These are phyloP conservation scores for Metschnikowia borealis DNA, from an alignment of 805 yeast genomes.

Conservation along the genomic window DNA sequence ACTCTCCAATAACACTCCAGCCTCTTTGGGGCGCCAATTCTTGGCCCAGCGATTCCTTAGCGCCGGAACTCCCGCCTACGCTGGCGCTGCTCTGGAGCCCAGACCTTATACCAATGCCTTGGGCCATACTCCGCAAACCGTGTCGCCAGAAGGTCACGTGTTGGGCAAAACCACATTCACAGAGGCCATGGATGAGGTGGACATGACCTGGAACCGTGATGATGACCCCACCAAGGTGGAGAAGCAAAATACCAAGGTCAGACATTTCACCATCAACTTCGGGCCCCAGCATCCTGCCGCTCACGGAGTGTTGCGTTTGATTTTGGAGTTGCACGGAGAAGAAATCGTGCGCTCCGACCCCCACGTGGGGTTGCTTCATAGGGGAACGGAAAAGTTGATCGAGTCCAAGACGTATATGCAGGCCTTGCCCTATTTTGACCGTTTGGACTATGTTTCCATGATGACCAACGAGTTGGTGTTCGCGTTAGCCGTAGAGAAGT, in stretches of 20 bases:
- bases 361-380: slow-evolving; percentile 80
- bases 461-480: slow-evolving; percentile 89
- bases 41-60: slow-evolving; percentile 15
- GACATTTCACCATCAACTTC: slow-evolving; percentile 86
- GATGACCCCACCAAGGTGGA: slow-evolving; percentile 42
- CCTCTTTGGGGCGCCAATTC: background rate
- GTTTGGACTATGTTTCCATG: slow-evolving; percentile 81
- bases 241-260: slow-evolving; percentile 52
- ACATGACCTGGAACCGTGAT: slow-evolving; percentile 41
- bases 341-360: slow-evolving; percentile 86
- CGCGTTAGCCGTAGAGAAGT: slow-evolving; percentile 78
- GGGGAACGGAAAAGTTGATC: slow-evolving; percentile 87
- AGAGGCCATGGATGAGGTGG: slow-evolving; percentile 43
- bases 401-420: slow-evolving; percentile 84
- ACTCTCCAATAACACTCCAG: too few relatives aligned
- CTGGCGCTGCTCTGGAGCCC: slow-evolving; percentile 20
- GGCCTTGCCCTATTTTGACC: slow-evolving; percentile 84
- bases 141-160: slow-evolving; percentile 29
- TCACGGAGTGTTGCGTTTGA: slow-evolving; percentile 85
- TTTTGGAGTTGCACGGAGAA: slow-evolving; percentile 83
- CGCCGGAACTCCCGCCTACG: slow-evolving; percentile 16
- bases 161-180: slow-evolving; percentile 42
- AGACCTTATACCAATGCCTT: slow-evolving; percentile 36
- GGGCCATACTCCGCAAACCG: slow-evolving; percentile 35
- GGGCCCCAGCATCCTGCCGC: slow-evolving; percentile 97